Percentiles rank a stretch among this genome's conserved stretches.
Evolutionary conservation across 371 early-diverging fungal genomes (phyloP).

Genomic region (Parasitella parasitica): DNA sequence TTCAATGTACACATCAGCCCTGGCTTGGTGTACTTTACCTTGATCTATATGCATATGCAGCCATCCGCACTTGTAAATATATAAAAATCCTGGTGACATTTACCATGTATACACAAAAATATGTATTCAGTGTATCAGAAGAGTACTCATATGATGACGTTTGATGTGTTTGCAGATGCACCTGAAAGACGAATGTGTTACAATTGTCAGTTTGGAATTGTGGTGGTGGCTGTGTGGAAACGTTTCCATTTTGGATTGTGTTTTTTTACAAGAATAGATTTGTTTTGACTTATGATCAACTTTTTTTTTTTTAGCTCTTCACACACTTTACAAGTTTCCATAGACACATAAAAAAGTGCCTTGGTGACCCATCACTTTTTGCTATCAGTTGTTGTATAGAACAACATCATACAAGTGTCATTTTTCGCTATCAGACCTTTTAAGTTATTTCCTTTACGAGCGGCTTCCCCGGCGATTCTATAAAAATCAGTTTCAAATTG

Average conservation of each 20-base stretch:
- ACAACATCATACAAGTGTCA: background rate
- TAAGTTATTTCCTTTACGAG: background rate
- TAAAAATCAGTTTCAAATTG: background rate
- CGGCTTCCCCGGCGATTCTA: background rate
- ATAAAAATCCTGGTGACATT: too few relatives aligned
- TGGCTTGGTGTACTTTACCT: background rate
- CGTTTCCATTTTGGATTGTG: background rate
- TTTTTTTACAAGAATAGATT: slow-evolving; percentile 3
- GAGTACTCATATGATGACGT: background rate
- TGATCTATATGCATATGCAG: too few relatives aligned
- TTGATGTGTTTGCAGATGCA: background rate
- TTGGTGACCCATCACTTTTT: background rate
- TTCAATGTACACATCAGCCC: background rate
- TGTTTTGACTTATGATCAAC: background rate
- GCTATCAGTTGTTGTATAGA: background rate
- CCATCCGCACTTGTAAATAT: too few relatives aligned
- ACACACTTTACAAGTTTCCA: background rate
- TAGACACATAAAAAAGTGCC: background rate
- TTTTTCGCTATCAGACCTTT: background rate
- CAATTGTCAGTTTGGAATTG: slow-evolving; percentile 1
- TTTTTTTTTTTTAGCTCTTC: background rate
- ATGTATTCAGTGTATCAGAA: background rate
- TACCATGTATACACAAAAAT: background rate
- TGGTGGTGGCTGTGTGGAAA: slow-evolving; percentile 8
- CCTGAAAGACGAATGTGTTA: background rate